These are phyloP conservation scores for Ophiostoma himal-ulmi DNA, from an alignment of 2,329 filamentous ascomycete genomes.

Conservation along the genomic window DNA sequence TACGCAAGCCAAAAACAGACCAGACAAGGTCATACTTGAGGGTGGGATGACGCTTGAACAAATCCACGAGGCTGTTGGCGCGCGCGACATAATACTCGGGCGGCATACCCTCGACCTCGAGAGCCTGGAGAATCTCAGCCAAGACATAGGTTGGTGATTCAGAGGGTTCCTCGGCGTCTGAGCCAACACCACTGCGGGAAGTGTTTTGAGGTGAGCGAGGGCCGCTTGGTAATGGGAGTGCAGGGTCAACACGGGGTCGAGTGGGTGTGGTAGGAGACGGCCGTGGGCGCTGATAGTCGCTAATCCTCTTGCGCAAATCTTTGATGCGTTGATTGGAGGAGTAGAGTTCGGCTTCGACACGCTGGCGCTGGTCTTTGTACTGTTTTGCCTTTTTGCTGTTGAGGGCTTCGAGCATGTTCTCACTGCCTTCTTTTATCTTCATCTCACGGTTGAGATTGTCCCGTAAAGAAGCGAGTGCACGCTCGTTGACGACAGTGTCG, in stretches of 20 bases:
- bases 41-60: constrained; percentile 90
- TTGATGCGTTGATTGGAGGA: constrained; percentile 72
- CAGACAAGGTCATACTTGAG: constrained; percentile 96
- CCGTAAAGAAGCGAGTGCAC: constrained; percentile 67
- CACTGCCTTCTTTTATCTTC: constrained; percentile 96
- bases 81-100: constrained; percentile 93
- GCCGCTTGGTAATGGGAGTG: constrained; percentile 38
- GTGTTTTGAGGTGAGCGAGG: constrained; percentile 54
- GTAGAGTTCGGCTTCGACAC: constrained; percentile 82
- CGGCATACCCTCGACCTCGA: constrained; percentile 80
- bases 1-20: constrained; percentile 87
- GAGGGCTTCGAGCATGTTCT: constrained; percentile 93
- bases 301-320: constrained; percentile 55
- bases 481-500: constrained; percentile 47
- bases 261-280: constrained; percentile 48
- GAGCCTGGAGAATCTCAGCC: constrained; percentile 79
- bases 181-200: constrained; percentile 50
- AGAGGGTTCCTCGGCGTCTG: constrained; percentile 60
- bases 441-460: constrained; percentile 90
- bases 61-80: constrained; percentile 85
- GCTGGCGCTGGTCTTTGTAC: constrained; percentile 73
- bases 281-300: constrained; percentile 51
- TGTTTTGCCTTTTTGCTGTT: constrained; percentile 95
- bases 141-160: constrained; percentile 91
- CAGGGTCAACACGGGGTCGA: constrained; percentile 45